These are phyloP conservation scores for Eucalyptus pauciflora DNA, from an alignment of 345 rosid genomes.

Conservation along the genomic window DNA sequence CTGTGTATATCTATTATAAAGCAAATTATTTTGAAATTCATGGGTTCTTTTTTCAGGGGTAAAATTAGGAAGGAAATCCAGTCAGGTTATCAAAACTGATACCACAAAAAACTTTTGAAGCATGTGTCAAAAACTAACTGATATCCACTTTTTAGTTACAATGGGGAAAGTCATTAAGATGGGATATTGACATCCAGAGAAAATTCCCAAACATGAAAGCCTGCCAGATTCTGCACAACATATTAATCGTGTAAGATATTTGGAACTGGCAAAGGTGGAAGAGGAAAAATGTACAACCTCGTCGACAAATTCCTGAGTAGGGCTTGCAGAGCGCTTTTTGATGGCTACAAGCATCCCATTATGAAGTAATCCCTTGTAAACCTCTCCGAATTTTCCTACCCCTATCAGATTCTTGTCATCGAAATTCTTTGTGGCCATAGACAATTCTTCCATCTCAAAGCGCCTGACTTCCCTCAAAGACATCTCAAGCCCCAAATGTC, in stretches of 20 bases:
- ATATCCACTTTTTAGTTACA: neutral
- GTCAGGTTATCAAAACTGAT: neutral
- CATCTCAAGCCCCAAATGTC: slow-evolving; percentile 61
- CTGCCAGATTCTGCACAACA: neutral
- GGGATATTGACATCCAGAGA: neutral
- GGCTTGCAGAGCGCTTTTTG: slow-evolving; percentile 64
- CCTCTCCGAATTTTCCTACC: slow-evolving; percentile 82
- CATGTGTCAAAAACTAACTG: neutral
- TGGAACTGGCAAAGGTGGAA: neutral
- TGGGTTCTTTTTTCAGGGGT: neutral
- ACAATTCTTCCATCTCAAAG: slow-evolving; percentile 78
- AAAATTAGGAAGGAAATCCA: neutral
- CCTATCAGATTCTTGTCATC: slow-evolving; percentile 70
- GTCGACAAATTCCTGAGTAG: slow-evolving; percentile 67
- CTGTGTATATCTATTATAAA: neutral
- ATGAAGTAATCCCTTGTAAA: slow-evolving; percentile 85
- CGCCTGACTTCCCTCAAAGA: slow-evolving; percentile 66
- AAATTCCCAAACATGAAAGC: neutral
- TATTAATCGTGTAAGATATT: neutral
- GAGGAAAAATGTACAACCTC: slow-evolving; percentile 37
- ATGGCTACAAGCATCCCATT: slow-evolving; percentile 89
- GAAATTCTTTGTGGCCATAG: slow-evolving; percentile 73
- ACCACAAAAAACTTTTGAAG: neutral
- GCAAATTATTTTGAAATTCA: neutral
- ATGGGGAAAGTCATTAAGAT: neutral